Base-by-base conservation (phyloP, 257 asterid species). In the Solanum appendiculatum region DNA sequence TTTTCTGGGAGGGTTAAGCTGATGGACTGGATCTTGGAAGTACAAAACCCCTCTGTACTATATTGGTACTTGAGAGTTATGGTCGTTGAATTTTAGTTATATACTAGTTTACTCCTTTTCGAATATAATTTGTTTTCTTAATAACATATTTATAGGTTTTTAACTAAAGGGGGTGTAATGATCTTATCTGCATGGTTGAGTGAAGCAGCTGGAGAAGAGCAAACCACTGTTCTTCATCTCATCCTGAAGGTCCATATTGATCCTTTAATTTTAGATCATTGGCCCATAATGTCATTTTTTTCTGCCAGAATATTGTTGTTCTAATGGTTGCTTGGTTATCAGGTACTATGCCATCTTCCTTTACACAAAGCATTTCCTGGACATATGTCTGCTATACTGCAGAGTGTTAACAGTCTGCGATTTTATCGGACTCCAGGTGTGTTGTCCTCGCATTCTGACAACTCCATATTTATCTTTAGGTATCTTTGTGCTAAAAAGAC, bases 301-400 rank as follows among this genome's bases (percentile, higher is more conserved):
- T 31, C 15, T 25, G 40, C 68, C 7, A 48, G 44, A 81, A 81
- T 75, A 81, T 18, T 81, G 85, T 80, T 80, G 83, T 87, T 88
- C 75, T 23, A 83, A 90, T 39, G 66, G 85, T 60, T 85, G 27
- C 83, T 88, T 85, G 89, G 77, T 83, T 86, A 81, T 87, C 92
- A 97, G 99, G 94, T 94, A 87, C 95, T 97, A 33, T 93, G 96
- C 91, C 93, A 93, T 92, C 91, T 97, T 94, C 99, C 99, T 6
- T 87, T 97, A 83, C 92, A 90, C 89, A 94, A 94, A 92, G 99
- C 99, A 87, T 93, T 89, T 80, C 97, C 98, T 40, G 97, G 89
- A 82, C 99, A 97, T 74, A 93, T 96, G 98, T 97, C 99, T 80
- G 99, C 98, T 85, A 91, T 97, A 87, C 91, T 97, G 90, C 99